phyloP scores from a whole-genome alignment of 441 rosid genomes.

The Gossypium trilobum region DNA sequence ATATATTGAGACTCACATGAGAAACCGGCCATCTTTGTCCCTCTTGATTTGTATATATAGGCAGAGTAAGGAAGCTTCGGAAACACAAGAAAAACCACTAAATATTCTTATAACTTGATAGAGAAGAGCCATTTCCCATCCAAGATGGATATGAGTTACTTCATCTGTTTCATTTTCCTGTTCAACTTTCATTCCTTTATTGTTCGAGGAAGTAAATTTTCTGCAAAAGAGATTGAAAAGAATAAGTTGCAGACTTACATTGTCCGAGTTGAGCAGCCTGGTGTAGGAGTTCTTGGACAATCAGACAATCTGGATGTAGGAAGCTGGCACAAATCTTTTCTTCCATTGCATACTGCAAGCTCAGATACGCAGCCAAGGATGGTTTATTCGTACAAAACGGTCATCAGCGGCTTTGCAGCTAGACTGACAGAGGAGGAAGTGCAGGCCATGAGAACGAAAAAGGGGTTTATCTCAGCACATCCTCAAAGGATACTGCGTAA shows the following conservation, averaged over 20 bases:
- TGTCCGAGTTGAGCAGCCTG: slow-evolving; percentile 36
- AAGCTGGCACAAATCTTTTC: slow-evolving; percentile 31
- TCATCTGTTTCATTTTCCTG: background rate
- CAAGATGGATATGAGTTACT: background rate
- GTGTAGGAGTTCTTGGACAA: slow-evolving; percentile 11
- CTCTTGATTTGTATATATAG: background rate
- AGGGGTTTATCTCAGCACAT: slow-evolving; percentile 30
- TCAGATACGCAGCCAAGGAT: background rate
- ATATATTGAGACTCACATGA: background rate
- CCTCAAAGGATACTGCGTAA: slow-evolving; percentile 17
- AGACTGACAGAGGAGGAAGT: slow-evolving; percentile 32
- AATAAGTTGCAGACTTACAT: slow-evolving; percentile 29
- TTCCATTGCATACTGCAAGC: slow-evolving; percentile 19
- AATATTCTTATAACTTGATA: no score
- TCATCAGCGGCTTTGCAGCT: slow-evolving; percentile 36
- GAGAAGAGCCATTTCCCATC: background rate
- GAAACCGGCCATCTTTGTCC: background rate
- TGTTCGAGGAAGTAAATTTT: background rate
- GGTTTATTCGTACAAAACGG: slow-evolving; percentile 29
- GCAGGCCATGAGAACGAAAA: slow-evolving; percentile 20
- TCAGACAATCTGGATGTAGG: slow-evolving; percentile 8
- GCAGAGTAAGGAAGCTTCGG: no score
- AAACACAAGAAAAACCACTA: no score
- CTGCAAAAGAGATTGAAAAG: background rate
- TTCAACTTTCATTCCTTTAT: background rate